phyloP scores from a whole-genome alignment of 805 yeast species.

The Suhomyces vadensis region DNA sequence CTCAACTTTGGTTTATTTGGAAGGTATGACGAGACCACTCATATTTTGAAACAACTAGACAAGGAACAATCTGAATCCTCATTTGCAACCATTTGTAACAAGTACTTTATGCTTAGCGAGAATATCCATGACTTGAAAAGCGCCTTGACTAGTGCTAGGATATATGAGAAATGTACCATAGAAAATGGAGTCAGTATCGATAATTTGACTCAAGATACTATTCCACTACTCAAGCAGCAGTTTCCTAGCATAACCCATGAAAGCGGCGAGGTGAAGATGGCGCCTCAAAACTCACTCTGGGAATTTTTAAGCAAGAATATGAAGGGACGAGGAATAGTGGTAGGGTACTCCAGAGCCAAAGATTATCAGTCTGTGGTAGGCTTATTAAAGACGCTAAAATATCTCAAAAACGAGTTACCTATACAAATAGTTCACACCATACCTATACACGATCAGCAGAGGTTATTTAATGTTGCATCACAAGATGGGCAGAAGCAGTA shows the following conservation, averaged over 20 bases:
- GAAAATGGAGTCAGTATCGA: background rate
- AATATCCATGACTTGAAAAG: background rate
- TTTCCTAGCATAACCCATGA: constrained; percentile 3
- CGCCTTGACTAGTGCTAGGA: background rate
- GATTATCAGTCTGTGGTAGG: background rate
- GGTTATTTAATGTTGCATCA: background rate
- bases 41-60: background rate
- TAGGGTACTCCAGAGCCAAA: constrained; percentile 6
- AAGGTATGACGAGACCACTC: background rate
- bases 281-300: constrained; percentile 2
- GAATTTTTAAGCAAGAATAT: background rate
- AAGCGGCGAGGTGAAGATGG: background rate
- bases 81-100: constrained; percentile 2
- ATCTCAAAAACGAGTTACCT: constrained; percentile 12
- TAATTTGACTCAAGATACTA: background rate
- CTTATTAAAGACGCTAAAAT: constrained; percentile 9
- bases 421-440: constrained; percentile 13
- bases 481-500: background rate
- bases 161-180: background rate
- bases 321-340: constrained; percentile 12
- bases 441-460: background rate
- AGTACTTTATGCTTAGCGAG: background rate
- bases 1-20: background rate
- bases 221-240: constrained; percentile 3
- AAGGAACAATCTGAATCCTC: background rate